Conservation (phyloP, 2,329 filamentous ascomycete genomes). For the Hypoxylon sp. region DNA sequence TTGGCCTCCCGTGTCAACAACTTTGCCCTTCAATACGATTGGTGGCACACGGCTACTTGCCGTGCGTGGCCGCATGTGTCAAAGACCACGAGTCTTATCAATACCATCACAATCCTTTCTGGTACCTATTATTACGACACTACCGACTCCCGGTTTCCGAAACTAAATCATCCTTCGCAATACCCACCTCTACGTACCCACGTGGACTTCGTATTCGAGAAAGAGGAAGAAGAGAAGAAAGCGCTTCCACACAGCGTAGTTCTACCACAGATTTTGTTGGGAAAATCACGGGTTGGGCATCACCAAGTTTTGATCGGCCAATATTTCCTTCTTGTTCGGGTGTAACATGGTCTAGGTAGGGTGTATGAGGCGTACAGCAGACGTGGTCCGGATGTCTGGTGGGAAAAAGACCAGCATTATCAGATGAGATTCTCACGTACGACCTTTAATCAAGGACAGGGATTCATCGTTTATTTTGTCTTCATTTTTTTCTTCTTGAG, state of each 20-base stretch:
- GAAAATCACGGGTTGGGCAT: slow-evolving; percentile 22
- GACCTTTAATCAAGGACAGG: too few species aligned
- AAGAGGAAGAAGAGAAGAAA: too few species aligned
- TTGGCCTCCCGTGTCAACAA: too few species aligned
- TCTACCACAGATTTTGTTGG: slow-evolving; percentile 24
- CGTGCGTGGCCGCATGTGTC: slow-evolving; percentile 20
- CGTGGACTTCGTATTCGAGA: too few species aligned
- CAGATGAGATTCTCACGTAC: slow-evolving; percentile 28
- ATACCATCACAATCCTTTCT: slow-evolving; percentile 2
- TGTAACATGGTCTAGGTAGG: slow-evolving; percentile 29
- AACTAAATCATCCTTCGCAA: too few species aligned
- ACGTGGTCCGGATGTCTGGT: slow-evolving; percentile 17
- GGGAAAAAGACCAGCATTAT: slow-evolving; percentile 25
- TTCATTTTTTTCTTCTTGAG: slow-evolving; percentile 6
- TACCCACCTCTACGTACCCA: too few species aligned
- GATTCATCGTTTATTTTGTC: slow-evolving; percentile 4
- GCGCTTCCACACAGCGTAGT: too few species aligned
- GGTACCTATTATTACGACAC: too few species aligned
- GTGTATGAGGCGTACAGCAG: slow-evolving; percentile 26
- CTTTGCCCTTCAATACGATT: slow-evolving; percentile 18
- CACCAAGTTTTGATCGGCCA: slow-evolving; percentile 22
- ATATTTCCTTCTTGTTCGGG: slow-evolving; percentile 18
- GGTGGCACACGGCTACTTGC: slow-evolving; percentile 11
- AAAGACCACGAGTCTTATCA: slow-evolving; percentile 18
- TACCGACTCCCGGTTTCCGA: slow-evolving; percentile 13